Base-by-base conservation (phyloP, 345 rosid genomes). In the Laguncularia racemosa region DNA sequence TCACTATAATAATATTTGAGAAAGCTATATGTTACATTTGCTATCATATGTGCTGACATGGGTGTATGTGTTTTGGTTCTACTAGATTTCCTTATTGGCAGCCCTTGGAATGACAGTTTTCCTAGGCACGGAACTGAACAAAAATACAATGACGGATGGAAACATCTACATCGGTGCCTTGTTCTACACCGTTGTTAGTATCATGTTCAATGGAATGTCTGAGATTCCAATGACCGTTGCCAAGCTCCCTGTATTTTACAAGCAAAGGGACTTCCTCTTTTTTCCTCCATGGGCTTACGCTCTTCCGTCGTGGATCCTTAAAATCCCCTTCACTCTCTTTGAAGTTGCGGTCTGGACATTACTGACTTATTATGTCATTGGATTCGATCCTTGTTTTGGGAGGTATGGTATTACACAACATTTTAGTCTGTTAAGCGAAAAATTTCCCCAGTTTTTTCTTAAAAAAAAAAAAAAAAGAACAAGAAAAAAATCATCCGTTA, bases 201-300 rank as follows among this genome's bases (percentile, higher is more conserved):
- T 16, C 57, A 54, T 46, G 23, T 54, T 20, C 6, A 2, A 54
- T 38, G 88, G 98, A 28, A 68, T 76, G 81, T 47, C 92, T 0
- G 96, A 91, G 74, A 56, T 91, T 33, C 78, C 90, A 48, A 77
- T 91, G 88, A 79, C 91, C 50, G 78, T 91, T 45, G 74, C 71
- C 23, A 91, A 81, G 69, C 98, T 91, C 71, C 89, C 95, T 12
- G 84, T 88, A 53, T 88, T 91, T 58, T 88, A 78, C 86, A 91
- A 88, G 70, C 96, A 88, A 74, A 73, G 95, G 62, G 91, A 83
- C 55, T 75, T 78, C 15, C 70, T 76, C 20, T 91, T 88, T 80
- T 88, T 63, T 71, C 96, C 97, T 46, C 40, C 95, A 3, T 88
- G 96, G 97, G 78, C 82, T 4, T 88, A 80, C 72, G 73, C 91